Conservation (phyloP, 768 basidiomycete genomes). For the Boletus rex-veris region DNA sequence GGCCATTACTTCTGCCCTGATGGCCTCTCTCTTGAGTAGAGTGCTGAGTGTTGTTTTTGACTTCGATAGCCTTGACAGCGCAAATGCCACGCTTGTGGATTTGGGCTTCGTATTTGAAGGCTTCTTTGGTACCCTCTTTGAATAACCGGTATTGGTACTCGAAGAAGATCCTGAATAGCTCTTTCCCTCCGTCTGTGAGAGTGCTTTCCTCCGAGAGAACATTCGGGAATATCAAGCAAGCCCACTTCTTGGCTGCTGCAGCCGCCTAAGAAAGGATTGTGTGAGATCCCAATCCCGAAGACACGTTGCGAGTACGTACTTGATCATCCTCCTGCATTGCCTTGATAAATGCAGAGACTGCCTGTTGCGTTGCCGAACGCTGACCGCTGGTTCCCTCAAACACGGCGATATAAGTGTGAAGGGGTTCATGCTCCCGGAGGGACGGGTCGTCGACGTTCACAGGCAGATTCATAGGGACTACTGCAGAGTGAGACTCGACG, state of each 20-base stretch:
- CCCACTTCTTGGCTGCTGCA: constrained; percentile 14
- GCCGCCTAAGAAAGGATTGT: constrained; percentile 9
- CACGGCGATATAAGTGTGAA: constrained; percentile 5
- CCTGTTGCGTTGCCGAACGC: not conserved
- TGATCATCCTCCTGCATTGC: constrained; percentile 6
- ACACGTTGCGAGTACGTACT: constrained; percentile 12
- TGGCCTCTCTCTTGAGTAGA: not conserved
- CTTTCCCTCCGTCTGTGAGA: constrained; percentile 6
- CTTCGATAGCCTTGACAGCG: constrained; percentile 1
- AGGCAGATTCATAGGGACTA: constrained; percentile 18
- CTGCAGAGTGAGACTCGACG: not conserved
- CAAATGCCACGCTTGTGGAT: constrained; percentile 6
- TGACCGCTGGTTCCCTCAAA: not conserved
- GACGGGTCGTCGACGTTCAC: constrained; percentile 14
- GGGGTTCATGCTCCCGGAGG: constrained; percentile 21
- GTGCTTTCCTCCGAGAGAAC: not conserved
- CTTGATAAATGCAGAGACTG: constrained; percentile 6
- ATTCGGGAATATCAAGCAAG: constrained; percentile 4
- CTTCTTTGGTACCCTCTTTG: not conserved
- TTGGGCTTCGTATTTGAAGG: not conserved
- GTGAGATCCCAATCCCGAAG: not conserved
- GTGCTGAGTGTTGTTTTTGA: not conserved
- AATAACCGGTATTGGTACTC: constrained; percentile 13
- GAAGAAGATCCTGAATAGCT: constrained; percentile 22
- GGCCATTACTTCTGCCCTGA: not conserved